Evolutionary conservation across 768 basidiomycete genomes (phyloP).

Genomic region (Phaeotremella skinneri): DNA sequence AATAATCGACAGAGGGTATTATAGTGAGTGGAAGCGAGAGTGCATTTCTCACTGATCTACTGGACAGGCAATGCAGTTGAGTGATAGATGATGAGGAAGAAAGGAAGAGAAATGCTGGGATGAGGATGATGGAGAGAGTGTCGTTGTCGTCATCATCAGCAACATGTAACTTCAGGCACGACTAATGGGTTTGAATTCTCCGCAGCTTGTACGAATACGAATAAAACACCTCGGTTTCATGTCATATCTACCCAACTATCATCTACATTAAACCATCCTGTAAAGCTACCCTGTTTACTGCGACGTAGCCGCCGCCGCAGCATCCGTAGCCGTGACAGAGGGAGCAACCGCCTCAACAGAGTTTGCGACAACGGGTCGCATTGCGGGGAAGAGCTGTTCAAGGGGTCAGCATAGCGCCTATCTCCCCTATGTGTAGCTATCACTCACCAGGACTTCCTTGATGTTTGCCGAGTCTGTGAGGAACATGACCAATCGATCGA

Average conservation of each 20-base stretch:
- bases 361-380: conserved; percentile 69
- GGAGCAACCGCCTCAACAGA: conserved; percentile 48
- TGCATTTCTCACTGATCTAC: no score
- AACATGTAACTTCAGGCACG: no score
- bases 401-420: background rate
- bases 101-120: no score
- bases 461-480: conserved; percentile 94
- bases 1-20: background rate
- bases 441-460: conserved; percentile 74
- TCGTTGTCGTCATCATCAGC: background rate
- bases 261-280: no score
- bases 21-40: no score
- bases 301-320: conserved; percentile 14
- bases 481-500: conserved; percentile 98
- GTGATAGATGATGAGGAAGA: no score
- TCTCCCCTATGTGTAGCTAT: background rate
- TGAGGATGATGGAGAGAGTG: background rate
- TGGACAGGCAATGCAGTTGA: no score
- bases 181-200: no score
- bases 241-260: background rate
- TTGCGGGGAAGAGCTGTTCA: conserved; percentile 76
- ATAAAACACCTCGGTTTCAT: no score
- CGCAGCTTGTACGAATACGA: no score
- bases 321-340: conserved; percentile 40
- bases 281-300: background rate